phyloP scores from a whole-genome alignment of 768 basidiomycete species.

The Guyanaporus albipodus region DNA sequence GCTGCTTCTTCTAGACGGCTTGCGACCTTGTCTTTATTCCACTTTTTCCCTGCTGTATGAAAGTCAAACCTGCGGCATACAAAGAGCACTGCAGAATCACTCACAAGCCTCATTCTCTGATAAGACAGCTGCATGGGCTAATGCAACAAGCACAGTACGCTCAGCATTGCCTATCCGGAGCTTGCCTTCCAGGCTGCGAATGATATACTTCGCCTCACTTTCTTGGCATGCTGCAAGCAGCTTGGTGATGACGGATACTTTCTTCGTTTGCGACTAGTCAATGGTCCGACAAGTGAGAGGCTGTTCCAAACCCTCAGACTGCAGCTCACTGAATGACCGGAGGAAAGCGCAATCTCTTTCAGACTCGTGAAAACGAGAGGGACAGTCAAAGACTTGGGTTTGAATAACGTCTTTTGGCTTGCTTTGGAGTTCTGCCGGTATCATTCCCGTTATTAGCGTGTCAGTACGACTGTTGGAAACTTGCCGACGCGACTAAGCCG shows the following conservation, averaged over 20 bases:
- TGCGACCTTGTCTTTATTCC: constrained; percentile 69
- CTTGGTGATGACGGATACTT: constrained; percentile 92
- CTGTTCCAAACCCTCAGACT: neutral
- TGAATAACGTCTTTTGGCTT: constrained; percentile 90
- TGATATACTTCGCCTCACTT: constrained; percentile 92
- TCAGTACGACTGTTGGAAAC: constrained; percentile 14
- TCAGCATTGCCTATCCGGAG: constrained; percentile 96
- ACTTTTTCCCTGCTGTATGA: constrained; percentile 61
- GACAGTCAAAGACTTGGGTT: constrained; percentile 86
- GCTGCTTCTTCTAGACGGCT: constrained; percentile 72
- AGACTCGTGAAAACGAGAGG: constrained; percentile 87
- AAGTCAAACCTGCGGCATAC: neutral
- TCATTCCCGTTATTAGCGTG: neutral
- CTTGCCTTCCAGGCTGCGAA: constrained; percentile 94
- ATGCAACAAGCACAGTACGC: constrained; percentile 89
- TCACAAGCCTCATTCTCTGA: constrained; percentile 67
- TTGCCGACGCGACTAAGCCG: constrained; percentile 92
- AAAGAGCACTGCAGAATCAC: constrained; percentile 1
- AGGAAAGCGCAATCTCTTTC: constrained; percentile 82
- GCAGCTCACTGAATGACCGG: constrained; percentile 71
- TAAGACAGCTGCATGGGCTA: constrained; percentile 86
- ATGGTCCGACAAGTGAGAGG: neutral
- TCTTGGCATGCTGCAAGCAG: constrained; percentile 90
- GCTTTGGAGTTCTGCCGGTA: constrained; percentile 81
- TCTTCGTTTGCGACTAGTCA: constrained; percentile 85